Conservation (phyloP, 2,329 filamentous ascomycete genomes). For the Beauveria asiatica region DNA sequence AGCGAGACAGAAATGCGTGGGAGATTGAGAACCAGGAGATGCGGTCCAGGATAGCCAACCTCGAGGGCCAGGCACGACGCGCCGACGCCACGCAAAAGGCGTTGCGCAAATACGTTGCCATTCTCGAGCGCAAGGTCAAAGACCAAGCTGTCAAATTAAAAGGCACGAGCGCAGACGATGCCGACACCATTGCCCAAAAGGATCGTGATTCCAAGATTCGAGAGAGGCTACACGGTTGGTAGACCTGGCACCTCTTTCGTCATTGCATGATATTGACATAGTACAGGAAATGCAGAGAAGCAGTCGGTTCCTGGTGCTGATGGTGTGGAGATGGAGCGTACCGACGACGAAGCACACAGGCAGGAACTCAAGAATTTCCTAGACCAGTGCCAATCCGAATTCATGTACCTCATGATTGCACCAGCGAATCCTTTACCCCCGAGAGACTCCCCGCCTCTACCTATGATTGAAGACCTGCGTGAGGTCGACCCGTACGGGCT, state of each 20-base stretch:
- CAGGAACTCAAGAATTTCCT: slow-evolving; percentile 51
- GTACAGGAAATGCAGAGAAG: slow-evolving; percentile 35
- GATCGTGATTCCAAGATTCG: slow-evolving; percentile 45
- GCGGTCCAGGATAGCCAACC: slow-evolving; percentile 90
- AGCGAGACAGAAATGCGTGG: slow-evolving; percentile 96
- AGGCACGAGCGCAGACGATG: slow-evolving; percentile 29
- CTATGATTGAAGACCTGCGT: slow-evolving; percentile 50
- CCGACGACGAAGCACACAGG: slow-evolving; percentile 42
- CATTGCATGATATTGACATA: not conserved
- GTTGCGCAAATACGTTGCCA: slow-evolving; percentile 79
- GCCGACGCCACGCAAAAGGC: slow-evolving; percentile 84
- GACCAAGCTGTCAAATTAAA: slow-evolving; percentile 69
- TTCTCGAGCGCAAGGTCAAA: slow-evolving; percentile 81
- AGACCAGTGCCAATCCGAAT: slow-evolving; percentile 57
- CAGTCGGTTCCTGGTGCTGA: slow-evolving; percentile 35
- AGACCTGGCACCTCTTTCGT: slow-evolving; percentile 11
- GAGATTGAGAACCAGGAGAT: slow-evolving; percentile 99
- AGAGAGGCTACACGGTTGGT: slow-evolving; percentile 47
- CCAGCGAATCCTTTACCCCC: slow-evolving; percentile 57
- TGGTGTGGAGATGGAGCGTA: slow-evolving; percentile 36
- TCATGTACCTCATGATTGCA: slow-evolving; percentile 60
- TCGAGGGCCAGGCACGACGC: slow-evolving; percentile 83
- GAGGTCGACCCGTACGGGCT: slow-evolving; percentile 45
- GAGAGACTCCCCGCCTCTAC: slow-evolving; percentile 52
- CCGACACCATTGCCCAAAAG: slow-evolving; percentile 35